Evolutionary conservation across 345 rosid genomes (phyloP), one percentile per base, ranked within the genome.

Genomic region (Arabis alpina): DNA sequence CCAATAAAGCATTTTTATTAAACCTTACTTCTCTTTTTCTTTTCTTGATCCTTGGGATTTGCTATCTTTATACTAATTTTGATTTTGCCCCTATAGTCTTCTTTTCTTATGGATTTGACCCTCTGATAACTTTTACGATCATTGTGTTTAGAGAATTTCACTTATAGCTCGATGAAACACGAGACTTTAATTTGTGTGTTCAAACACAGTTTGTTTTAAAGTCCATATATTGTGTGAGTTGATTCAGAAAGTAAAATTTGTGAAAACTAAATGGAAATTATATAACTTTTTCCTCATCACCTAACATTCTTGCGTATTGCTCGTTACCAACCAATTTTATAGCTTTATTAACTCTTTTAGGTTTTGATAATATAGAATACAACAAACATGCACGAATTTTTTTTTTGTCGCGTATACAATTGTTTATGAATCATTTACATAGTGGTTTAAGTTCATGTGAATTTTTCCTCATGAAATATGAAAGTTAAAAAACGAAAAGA

Each of bases 21-120:
- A 3, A n/a, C 42, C 25, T 61, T 8, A 4, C 50, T 62, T 47
- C 52, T 68, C 66, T 69, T 56, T 75, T 69, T 60, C 37, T 60
- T 67, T 53, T 67, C 68, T 63, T 61, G 61, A 54, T 68, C 66
- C 66, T 75, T 56, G 75, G 75, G 71, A 76, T 76, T 76, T 76
- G 75, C 47, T 55, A 45, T 54, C 64, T 36, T 52, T 59, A 8
- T 39, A 6, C 24, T 28, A 14, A 27, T 67, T 60, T 39, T 28
- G 2, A 7, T 47, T 49, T 61, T 28, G 11, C 69, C 47, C 64
- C 64, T 1, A 0, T 45, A 34, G 39, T 68, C 11, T 45, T 15
- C 3, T 54, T 60, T n/a, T 68, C 69, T 75, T 30, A n/a, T 10
- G 8, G 15, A 45, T 39, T 75, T 47, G 0, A 24, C 47, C 75